Evolutionary conservation across 2,329 filamentous ascomycete genomes (phyloP).

Genomic region (Diaporthe nobilis): DNA sequence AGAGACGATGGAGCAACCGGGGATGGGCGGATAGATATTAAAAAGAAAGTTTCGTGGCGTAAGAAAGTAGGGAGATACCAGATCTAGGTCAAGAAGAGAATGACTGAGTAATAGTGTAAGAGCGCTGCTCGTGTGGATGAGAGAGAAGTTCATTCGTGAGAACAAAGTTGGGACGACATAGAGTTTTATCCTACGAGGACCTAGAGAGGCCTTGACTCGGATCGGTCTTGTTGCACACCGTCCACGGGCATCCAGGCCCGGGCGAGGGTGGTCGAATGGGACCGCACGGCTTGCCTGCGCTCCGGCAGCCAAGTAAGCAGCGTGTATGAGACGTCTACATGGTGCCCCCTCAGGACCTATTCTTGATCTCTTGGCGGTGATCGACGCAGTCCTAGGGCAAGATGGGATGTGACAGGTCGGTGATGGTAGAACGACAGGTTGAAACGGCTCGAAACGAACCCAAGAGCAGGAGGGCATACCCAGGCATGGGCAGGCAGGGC

Average conservation of each 20-base stretch:
- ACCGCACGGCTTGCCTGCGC: slow-evolving; percentile 34
- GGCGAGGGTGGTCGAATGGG: slow-evolving; percentile 17
- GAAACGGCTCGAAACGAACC: slow-evolving; percentile 35
- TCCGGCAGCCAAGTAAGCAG: slow-evolving; percentile 39
- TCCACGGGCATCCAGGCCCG: neutral
- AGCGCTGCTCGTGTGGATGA: slow-evolving; percentile 36
- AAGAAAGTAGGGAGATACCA: slow-evolving; percentile 33
- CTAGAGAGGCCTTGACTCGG: slow-evolving; percentile 20
- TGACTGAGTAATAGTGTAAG: slow-evolving; percentile 17
- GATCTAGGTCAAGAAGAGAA: slow-evolving; percentile 36
- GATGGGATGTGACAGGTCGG: slow-evolving; percentile 31
- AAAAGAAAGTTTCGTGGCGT: neutral
- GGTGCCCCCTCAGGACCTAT: slow-evolving; percentile 34
- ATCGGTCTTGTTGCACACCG: slow-evolving; percentile 11
- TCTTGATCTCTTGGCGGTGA: slow-evolving; percentile 38
- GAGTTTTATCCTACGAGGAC: slow-evolving; percentile 32
- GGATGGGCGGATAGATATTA: slow-evolving; percentile 18
- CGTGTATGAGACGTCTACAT: slow-evolving; percentile 31
- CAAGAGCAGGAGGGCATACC: slow-evolving; percentile 14
- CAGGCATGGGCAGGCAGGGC: neutral
- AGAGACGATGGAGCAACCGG: neutral
- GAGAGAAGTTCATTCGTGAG: slow-evolving; percentile 5
- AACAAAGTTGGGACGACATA: slow-evolving; percentile 31
- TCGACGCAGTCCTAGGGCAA: slow-evolving; percentile 22
- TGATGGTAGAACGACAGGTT: slow-evolving; percentile 16